Base-by-base conservation (phyloP, 768 basidiomycete species). In the Vararia minispora region DNA sequence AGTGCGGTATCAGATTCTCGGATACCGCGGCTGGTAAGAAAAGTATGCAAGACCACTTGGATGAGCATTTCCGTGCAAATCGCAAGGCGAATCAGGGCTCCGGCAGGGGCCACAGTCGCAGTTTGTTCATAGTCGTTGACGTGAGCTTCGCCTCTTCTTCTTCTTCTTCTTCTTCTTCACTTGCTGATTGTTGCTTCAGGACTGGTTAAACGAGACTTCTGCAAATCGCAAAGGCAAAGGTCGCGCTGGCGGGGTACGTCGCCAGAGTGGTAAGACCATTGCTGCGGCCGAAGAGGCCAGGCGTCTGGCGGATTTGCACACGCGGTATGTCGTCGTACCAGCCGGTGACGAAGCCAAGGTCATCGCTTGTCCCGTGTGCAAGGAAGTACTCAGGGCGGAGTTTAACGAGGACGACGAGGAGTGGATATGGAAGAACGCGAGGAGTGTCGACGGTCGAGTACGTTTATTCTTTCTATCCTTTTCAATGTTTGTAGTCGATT, bases 1-100 rank as follows among this genome's bases (percentile, higher is more conserved):
- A 97, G 52, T 99, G 94, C 63, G 87, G 84, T 13, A 61, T 86
- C 38, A 80, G 94, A 30, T 94, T 92, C 58, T 64, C 81, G 33
- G 85, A 87, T 49, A 76, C 72, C 22, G 54, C 62, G 20, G 51
- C 65, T 37, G 90, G 86, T 43, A 87, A 80, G 62, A 80, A 76
- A 55, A 67, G 63, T 27, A 71, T 91, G 68, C 75, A 92, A 50
- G 75, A 79, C 41, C 95, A 99, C 55, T 69, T 98, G 51, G 94
- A 99, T 57, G 84, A 87, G 82, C 94, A 99, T 58, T 97, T 95
- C 63, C 71, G 79, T 55, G 83, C 94, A 56, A 98, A 97, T 53
- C 74, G 82, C 43, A 85, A 84, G 57, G 77, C 79, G 20, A 77
- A 68, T 51, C 80, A 83, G 56, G 79, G 76, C 28, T 60, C 74